Evolutionary conservation across 2,329 filamentous ascomycete species (phyloP).

Genomic region (Xylariaceae sp.): DNA sequence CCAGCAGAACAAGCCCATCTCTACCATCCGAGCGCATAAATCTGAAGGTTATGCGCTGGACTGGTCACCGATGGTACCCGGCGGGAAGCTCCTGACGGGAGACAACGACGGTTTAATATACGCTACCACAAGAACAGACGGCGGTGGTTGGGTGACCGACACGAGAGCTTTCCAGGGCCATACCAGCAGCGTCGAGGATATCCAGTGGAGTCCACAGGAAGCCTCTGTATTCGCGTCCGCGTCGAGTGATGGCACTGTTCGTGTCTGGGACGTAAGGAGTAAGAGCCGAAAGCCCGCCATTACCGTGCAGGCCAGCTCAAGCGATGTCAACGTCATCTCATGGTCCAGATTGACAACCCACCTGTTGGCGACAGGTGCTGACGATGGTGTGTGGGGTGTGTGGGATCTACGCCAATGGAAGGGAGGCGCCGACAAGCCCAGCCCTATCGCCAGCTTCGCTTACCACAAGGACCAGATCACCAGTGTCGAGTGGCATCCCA

Average conservation of each 20-base stretch:
- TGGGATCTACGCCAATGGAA: slow-evolving; percentile 98
- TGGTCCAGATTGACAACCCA: slow-evolving; percentile 89
- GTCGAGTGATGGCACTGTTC: slow-evolving; percentile 88
- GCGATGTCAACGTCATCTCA: slow-evolving; percentile 93
- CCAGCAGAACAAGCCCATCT: slow-evolving; percentile 81
- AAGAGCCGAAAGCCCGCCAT: slow-evolving; percentile 87
- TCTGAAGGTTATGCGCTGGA: slow-evolving; percentile 93
- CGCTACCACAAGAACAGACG: slow-evolving; percentile 76
- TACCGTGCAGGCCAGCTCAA: slow-evolving; percentile 73
- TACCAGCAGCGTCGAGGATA: slow-evolving; percentile 79
- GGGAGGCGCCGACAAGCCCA: slow-evolving; percentile 56
- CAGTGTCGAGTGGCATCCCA: slow-evolving; percentile 93
- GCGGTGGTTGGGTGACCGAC: slow-evolving; percentile 85
- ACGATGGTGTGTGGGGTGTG: slow-evolving; percentile 89
- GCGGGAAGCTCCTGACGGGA: slow-evolving; percentile 83
- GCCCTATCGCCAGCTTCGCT: slow-evolving; percentile 84
- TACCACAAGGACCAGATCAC: slow-evolving; percentile 98
- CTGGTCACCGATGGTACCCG: slow-evolving; percentile 78
- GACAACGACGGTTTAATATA: slow-evolving; percentile 90
- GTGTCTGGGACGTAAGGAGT: slow-evolving; percentile 90
- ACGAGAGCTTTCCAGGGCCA: slow-evolving; percentile 79
- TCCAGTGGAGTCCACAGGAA: slow-evolving; percentile 95
- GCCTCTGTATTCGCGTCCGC: slow-evolving; percentile 91
- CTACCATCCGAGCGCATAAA: slow-evolving; percentile 85
- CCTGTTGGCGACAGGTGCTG: slow-evolving; percentile 84